Percentiles rank a stretch among this genome's conserved stretches.
phyloP scores from a whole-genome alignment of 169 alveolate species.

The Plasmodium gallinaceum region DNA sequence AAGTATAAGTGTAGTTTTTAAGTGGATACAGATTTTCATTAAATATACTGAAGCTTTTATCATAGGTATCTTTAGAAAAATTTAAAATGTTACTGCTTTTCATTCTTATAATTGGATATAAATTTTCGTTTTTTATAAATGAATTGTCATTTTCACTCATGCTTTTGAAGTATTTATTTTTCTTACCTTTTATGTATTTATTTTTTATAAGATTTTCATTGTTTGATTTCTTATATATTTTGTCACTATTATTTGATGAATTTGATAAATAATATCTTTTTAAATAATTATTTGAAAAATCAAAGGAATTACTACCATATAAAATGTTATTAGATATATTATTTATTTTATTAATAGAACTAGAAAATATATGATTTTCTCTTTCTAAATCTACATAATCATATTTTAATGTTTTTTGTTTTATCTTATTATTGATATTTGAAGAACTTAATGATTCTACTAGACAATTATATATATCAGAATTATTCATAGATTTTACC shows the following conservation, averaged over 20 bases:
- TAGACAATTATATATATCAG: background rate
- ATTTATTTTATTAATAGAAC: background rate
- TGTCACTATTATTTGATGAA: background rate
- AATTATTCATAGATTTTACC: too few species aligned
- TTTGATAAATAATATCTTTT: background rate
- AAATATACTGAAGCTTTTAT: too few species aligned
- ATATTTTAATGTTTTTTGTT: constrained; percentile 2
- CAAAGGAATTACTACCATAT: background rate
- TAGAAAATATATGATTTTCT: constrained; percentile 6
- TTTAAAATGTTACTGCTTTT: background rate
- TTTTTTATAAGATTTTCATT: background rate
- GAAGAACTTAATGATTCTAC: background rate
- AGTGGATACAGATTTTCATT: too few species aligned
- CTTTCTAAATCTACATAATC: constrained; percentile 6
- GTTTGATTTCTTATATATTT: background rate
- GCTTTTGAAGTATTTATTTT: background rate
- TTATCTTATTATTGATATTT: background rate
- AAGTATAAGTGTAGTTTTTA: too few species aligned
- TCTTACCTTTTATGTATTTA: background rate
- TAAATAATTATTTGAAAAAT: background rate
- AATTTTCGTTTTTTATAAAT: background rate
- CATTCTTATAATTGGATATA: background rate
- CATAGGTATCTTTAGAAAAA: background rate
- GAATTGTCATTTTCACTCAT: too few species aligned
- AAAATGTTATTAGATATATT: constrained; percentile 11